These are phyloP conservation scores for Arachis hypogaea DNA, from an alignment of 306 rosid species.

Conservation along the genomic window DNA sequence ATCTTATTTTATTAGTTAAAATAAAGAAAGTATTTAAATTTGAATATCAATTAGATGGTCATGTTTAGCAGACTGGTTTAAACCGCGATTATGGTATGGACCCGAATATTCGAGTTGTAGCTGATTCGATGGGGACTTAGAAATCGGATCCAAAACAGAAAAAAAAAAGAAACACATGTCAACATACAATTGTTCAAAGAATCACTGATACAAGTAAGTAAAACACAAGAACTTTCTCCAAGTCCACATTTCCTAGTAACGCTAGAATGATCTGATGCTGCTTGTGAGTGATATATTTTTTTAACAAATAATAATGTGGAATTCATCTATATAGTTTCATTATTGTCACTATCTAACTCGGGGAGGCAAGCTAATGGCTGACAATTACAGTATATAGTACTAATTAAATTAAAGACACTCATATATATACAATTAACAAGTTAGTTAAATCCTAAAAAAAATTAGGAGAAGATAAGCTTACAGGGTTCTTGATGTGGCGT, in stretches of 20 bases:
- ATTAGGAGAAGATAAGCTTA: background rate
- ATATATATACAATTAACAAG: background rate
- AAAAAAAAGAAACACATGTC: background rate
- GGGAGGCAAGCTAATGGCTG: background rate
- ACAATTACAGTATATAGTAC: too few species aligned
- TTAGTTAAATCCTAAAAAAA: background rate
- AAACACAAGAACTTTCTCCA: background rate
- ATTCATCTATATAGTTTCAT: background rate
- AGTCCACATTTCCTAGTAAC: background rate
- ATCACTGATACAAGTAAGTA: background rate
- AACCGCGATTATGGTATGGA: too few species aligned
- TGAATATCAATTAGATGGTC: too few species aligned
- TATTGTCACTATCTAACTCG: slow-evolving; percentile 1
- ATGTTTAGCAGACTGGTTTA: too few species aligned
- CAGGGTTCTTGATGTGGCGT: background rate
- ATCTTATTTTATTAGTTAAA: too few species aligned
- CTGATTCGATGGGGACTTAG: too few species aligned
- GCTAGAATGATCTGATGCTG: background rate
- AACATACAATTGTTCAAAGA: background rate
- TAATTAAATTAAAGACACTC: background rate
- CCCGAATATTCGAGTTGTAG: too few species aligned
- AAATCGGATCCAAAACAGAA: too few species aligned
- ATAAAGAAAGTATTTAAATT: too few species aligned
- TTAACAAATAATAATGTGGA: too few species aligned
- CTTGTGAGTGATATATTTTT: background rate